Base-by-base conservation (phyloP, 805 yeast genomes). In the Saccharomycopsis sp. region DNA sequence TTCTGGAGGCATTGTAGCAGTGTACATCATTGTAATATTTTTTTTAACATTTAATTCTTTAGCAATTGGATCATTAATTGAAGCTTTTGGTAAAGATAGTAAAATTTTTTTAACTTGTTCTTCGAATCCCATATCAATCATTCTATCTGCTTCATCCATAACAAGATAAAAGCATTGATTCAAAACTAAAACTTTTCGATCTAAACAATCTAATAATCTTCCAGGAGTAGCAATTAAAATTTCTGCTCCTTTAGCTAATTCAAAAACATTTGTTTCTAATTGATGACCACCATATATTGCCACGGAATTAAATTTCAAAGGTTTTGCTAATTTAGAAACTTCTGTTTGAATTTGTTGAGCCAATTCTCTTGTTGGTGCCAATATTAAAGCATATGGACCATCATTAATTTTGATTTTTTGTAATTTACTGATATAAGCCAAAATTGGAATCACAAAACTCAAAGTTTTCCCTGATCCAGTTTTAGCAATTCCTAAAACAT, bases 401-500 rank as follows among this genome's bases (percentile, higher is more conserved):
- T 80, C 79, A 53, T 61, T 63, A n/a, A 39, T 14, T 8, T n/a
- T 36, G 18, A 42, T n/a, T 31, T 31, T 39, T 1, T 76, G 74
- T 31, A 62, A 58, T 52, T 57, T 70, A 60, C 59, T 47, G 13
- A 80, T 62, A 48, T 74, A 76, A 2, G 74, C 56, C 8, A 83
- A 53, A 37, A 85, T 59, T 0, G 98, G 97, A 2, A 89, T 58
- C 9, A 83, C 56, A 58, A 79, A 89, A 2, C 94, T 80, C 10
- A 88, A 63, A 0, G 98, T 89, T 55, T 92, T 89, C 51, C 98
- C 98, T 1, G 95, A 83, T 10, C 98, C 98, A 0, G 98, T 89
- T 50, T 87, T 87, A 0, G 97, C 96, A n/a, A 88, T 72, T 12
- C 95, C 97, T 17, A 88, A 67, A 2, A 84, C 64, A 56, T 89